A percentile compares a stretch with the other conserved stretches of the same genome.
These are phyloP conservation scores for Cladophialophora exuberans DNA, from an alignment of 2,329 filamentous ascomycete genomes.

Conservation along the genomic window DNA sequence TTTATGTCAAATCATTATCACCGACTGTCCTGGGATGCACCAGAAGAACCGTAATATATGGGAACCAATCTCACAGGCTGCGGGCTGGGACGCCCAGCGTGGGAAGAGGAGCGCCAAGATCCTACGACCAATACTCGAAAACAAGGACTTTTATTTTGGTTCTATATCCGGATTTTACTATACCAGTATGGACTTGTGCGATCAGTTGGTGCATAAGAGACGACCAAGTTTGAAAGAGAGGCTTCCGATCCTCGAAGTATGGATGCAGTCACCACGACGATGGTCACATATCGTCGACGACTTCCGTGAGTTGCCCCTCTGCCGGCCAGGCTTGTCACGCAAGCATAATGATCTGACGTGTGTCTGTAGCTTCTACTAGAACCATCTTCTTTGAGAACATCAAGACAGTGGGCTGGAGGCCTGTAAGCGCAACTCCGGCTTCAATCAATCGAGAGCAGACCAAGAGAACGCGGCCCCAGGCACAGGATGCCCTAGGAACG, in stretches of 20 bases:
- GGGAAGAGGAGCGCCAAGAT: constrained; percentile 34
- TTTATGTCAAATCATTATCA: constrained; percentile 41
- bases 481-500: constrained; percentile 10
- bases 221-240: constrained; percentile 15
- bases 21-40: constrained; percentile 38
- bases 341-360: not conserved
- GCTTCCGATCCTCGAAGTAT: constrained; percentile 31
- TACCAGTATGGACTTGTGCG: constrained; percentile 23
- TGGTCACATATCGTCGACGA: constrained; percentile 35
- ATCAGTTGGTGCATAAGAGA: constrained; percentile 9
- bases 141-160: constrained; percentile 22
- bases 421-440: not conserved
- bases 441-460: constrained; percentile 12
- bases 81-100: constrained; percentile 38
- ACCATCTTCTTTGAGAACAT: constrained; percentile 34
- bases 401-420: constrained; percentile 12
- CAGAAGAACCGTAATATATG: constrained; percentile 30
- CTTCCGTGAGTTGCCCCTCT: constrained; percentile 21
- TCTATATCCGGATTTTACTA: constrained; percentile 31
- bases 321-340: not conserved
- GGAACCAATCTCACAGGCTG: constrained; percentile 28
- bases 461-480: constrained; percentile 23
- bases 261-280: constrained; percentile 27
- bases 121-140: constrained; percentile 40
- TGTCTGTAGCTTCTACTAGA: constrained; percentile 21